phyloP scores from a whole-genome alignment of 371 early-diverging fungal genomes.

The Thermomucor indicae-seudaticae region DNA sequence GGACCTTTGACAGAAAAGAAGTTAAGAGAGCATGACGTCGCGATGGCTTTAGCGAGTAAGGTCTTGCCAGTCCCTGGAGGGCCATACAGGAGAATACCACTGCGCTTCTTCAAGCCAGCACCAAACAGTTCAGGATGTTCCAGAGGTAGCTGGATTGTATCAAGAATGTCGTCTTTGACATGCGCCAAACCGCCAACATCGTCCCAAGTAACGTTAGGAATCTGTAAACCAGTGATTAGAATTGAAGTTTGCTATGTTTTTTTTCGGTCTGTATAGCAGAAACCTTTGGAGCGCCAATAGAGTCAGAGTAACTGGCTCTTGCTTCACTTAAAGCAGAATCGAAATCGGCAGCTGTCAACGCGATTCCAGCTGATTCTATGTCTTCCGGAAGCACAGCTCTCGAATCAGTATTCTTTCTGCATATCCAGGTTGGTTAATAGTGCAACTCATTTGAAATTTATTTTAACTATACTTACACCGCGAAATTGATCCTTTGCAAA shows the following conservation, averaged over 20 bases:
- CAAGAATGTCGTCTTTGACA: slow-evolving; percentile 96
- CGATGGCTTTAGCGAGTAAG: slow-evolving; percentile 86
- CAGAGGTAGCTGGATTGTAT: slow-evolving; percentile 98
- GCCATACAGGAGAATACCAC: slow-evolving; percentile 79
- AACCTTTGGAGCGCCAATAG: slow-evolving; percentile 92
- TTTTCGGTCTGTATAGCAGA: no score
- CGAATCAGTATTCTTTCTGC: no score
- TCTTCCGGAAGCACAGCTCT: slow-evolving; percentile 49
- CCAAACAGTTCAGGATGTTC: slow-evolving; percentile 97
- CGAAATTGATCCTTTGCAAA: slow-evolving; percentile 58
- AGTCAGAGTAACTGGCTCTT: slow-evolving; percentile 82
- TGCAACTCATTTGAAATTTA: no score
- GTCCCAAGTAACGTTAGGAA: slow-evolving; percentile 96
- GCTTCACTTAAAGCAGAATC: slow-evolving; percentile 75
- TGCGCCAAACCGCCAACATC: slow-evolving; percentile 99
- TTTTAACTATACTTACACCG: slow-evolving; percentile 36
- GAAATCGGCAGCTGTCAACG: slow-evolving; percentile 75
- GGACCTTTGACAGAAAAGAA: slow-evolving; percentile 99
- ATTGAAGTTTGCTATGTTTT: background rate
- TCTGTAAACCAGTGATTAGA: slow-evolving; percentile 32
- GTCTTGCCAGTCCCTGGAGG: slow-evolving; percentile 96
- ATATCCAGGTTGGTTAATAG: no score
- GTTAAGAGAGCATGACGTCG: slow-evolving; percentile 93
- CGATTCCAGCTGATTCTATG: slow-evolving; percentile 66
- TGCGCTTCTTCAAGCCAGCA: slow-evolving; percentile 95